phyloP scores from a whole-genome alignment of 2,329 filamentous ascomycete genomes.

The Ceratocystis destructans region DNA sequence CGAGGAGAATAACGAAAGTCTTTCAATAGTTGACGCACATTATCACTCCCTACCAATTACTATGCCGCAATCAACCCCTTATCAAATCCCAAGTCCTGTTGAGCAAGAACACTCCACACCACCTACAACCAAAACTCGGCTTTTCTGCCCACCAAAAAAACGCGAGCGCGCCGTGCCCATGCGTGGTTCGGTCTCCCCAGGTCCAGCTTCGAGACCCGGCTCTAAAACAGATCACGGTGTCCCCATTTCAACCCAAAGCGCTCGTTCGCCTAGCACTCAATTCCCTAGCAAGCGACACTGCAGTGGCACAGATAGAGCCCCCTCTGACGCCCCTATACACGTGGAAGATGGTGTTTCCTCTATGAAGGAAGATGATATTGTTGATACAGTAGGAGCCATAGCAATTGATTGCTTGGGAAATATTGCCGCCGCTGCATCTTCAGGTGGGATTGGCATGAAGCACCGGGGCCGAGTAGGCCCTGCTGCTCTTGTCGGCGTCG shows the following conservation, averaged over 20 bases:
- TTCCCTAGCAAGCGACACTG: constrained; percentile 14
- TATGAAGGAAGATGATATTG: constrained; percentile 43
- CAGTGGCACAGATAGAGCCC: not conserved
- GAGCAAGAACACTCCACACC: not conserved
- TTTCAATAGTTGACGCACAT: constrained; percentile 16
- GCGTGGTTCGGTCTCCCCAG: not conserved
- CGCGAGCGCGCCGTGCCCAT: not conserved
- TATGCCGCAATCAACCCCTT: not conserved
- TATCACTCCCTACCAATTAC: constrained; percentile 16
- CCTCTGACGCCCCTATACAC: not conserved
- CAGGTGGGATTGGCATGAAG: constrained; percentile 97
- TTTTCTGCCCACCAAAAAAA: constrained; percentile 8
- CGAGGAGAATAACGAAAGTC: constrained; percentile 23
- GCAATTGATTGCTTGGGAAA: constrained; percentile 74
- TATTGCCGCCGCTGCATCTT: constrained; percentile 90
- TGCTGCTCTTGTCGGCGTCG: constrained; percentile 82
- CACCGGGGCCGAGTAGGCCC: constrained; percentile 82
- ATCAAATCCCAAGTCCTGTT: not conserved
- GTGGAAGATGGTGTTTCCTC: constrained; percentile 5
- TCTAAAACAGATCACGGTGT: not conserved
- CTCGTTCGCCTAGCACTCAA: not conserved
- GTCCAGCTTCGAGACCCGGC: not conserved
- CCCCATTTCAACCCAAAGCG: not conserved
- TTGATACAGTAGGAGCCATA: constrained; percentile 91
- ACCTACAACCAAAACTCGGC: not conserved